phyloP scores from a whole-genome alignment of 1,139 yeast species.

The Sugiyamaella xylanicola region DNA sequence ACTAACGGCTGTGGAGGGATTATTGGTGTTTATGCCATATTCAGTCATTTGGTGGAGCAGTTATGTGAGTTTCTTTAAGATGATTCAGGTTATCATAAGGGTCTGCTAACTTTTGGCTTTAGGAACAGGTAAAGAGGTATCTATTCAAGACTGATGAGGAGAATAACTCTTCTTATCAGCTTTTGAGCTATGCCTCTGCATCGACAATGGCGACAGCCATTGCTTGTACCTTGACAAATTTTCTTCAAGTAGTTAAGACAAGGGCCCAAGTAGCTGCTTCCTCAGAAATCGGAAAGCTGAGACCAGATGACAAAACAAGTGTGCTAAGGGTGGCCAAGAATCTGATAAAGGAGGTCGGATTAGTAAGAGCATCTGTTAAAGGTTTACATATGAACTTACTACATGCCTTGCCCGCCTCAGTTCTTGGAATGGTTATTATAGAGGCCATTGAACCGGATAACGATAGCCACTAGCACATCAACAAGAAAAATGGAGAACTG shows the following conservation, averaged over 20 bases:
- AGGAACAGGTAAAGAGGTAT: slow-evolving; percentile 27
- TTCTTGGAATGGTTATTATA: slow-evolving; percentile 43
- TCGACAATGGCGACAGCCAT: slow-evolving; percentile 40
- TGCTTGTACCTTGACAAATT: slow-evolving; percentile 39
- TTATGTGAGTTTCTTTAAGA: slow-evolving; percentile 35
- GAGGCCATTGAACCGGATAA: slow-evolving; percentile 44
- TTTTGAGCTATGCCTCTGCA: slow-evolving; percentile 36
- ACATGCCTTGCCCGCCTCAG: slow-evolving; percentile 43
- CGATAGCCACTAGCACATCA: no score
- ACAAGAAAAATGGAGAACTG: no score
- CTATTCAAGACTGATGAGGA: neutral
- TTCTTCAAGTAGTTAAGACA: slow-evolving; percentile 45
- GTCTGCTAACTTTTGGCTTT: neutral
- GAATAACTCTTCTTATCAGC: slow-evolving; percentile 13
- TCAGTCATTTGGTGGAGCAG: slow-evolving; percentile 43
- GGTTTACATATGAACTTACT: slow-evolving; percentile 42
- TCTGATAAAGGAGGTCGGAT: slow-evolving; percentile 41
- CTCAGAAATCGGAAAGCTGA: slow-evolving; percentile 38
- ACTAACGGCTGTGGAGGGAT: slow-evolving; percentile 15
- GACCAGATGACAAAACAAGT: slow-evolving; percentile 43
- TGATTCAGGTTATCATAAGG: neutral
- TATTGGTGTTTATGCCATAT: slow-evolving; percentile 42
- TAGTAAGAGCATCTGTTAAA: slow-evolving; percentile 36
- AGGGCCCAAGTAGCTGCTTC: slow-evolving; percentile 46
- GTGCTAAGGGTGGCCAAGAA: slow-evolving; percentile 38